Evolutionary conservation across 768 basidiomycete species (phyloP).

Genomic region (Macrolepiota fuliginosa): DNA sequence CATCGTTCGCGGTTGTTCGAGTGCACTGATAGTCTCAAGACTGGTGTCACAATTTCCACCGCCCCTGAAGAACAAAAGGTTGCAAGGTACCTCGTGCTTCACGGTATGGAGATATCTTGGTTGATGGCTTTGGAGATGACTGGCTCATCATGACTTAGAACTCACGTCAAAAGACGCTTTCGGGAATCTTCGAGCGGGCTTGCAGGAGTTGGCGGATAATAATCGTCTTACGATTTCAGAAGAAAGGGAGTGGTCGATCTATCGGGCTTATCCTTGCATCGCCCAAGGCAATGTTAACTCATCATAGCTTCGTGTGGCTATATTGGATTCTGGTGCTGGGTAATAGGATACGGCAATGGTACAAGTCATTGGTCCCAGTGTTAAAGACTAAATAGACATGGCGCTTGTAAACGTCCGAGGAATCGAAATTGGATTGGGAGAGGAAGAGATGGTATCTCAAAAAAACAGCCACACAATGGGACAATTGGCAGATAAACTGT

Average conservation of each 20-base stretch:
- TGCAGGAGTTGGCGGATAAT: constrained; percentile 2
- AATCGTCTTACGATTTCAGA: constrained; percentile 15
- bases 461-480: no score
- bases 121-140: neutral
- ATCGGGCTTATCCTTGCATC: constrained; percentile 46
- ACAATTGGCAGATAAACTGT: no score
- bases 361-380: no score
- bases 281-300: constrained; percentile 35
- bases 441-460: no score
- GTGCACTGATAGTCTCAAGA: constrained; percentile 39
- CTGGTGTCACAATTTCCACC: constrained; percentile 24
- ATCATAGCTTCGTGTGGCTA: neutral
- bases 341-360: no score
- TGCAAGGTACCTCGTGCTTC: constrained; percentile 36
- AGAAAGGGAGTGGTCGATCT: constrained; percentile 39
- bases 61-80: constrained; percentile 29
- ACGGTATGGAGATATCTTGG: constrained; percentile 29
- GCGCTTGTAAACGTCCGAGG: no score
- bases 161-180: neutral
- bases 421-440: no score
- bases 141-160: constrained; percentile 1
- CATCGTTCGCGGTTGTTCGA: constrained; percentile 36
- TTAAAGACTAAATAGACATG: no score
- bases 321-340: no score
- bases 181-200: neutral